Evolutionary conservation across 106 monocot species (phyloP).

Genomic region (Allium sativum): DNA sequence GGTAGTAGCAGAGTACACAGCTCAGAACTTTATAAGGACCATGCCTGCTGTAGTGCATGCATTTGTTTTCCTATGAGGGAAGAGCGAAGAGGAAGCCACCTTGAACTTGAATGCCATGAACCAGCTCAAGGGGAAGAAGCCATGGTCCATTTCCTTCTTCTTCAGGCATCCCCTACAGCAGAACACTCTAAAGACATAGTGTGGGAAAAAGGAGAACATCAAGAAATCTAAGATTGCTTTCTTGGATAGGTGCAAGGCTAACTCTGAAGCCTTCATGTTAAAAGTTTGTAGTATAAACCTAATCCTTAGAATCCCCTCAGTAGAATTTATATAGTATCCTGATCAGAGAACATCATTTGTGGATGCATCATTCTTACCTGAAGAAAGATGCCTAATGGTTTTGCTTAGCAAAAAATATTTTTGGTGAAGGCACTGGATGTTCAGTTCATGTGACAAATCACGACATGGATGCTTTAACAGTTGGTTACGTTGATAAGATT

Average conservation of each 20-base stretch:
- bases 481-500: too few relatives aligned
- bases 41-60: constrained; percentile 9
- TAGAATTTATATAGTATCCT: too few relatives aligned
- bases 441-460: too few relatives aligned
- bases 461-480: too few relatives aligned
- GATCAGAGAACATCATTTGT: too few relatives aligned
- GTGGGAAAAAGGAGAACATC: constrained; percentile 39
- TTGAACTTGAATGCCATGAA: constrained; percentile 17
- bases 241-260: constrained; percentile 49
- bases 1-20: constrained; percentile 15
- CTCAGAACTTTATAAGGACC: constrained; percentile 5
- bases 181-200: constrained; percentile 45
- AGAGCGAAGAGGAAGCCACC: constrained; percentile 14
- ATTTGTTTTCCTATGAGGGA: constrained; percentile 10
- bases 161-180: constrained; percentile 42
- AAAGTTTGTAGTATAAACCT: too few relatives aligned
- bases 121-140: constrained; percentile 38
- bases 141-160: constrained; percentile 42
- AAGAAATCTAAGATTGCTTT: constrained; percentile 33
- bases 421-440: too few relatives aligned
- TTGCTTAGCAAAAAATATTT: too few relatives aligned
- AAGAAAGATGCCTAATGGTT: too few relatives aligned
- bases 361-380: too few relatives aligned
- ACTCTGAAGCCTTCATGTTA: constrained; percentile 40
- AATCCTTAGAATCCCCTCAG: too few relatives aligned